Evolutionary conservation across 305 asterid genomes (phyloP).

Genomic region (Rubia peregrina): DNA sequence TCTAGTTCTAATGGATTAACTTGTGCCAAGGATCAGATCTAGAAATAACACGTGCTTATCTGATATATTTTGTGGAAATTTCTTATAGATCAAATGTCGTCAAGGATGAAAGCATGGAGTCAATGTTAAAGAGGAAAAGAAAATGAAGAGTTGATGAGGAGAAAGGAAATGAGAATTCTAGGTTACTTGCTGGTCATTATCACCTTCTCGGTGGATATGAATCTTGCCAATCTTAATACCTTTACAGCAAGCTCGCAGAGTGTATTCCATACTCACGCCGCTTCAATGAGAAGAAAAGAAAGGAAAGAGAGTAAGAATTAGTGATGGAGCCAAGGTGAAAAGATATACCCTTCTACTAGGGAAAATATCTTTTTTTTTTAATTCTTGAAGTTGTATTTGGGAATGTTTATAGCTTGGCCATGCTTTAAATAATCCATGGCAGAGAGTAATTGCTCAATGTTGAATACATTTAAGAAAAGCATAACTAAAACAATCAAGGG

Average conservation of each 20-base stretch:
- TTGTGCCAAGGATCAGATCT: constrained; percentile 90
- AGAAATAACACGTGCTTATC: constrained; percentile 77
- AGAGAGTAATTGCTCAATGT: constrained; percentile 59
- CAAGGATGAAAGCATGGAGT: constrained; percentile 7
- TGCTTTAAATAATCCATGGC: constrained; percentile 70
- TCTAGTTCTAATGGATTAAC: constrained; percentile 30
- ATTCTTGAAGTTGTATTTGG: constrained; percentile 85
- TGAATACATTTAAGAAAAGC: constrained; percentile 64
- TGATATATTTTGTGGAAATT: constrained; percentile 74
- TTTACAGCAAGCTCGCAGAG: constrained; percentile 87
- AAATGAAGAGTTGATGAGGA: constrained; percentile 9
- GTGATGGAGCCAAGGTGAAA: constrained; percentile 2
- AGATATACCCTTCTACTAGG: constrained; percentile 79
- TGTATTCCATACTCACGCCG: constrained; percentile 96
- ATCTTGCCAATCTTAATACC: constrained; percentile 93
- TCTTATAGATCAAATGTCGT: constrained; percentile 76
- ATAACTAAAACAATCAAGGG: constrained; percentile 18
- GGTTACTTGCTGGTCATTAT: constrained; percentile 67
- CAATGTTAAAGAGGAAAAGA: constrained; percentile 7
- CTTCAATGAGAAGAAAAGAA: constrained; percentile 33
- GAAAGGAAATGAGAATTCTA: background rate
- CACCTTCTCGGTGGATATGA: constrained; percentile 60
- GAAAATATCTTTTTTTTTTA: constrained; percentile 57
- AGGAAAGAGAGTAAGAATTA: background rate
- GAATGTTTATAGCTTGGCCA: constrained; percentile 82